Evolutionary conservation across 495 filamentous ascomycete species (phyloP).

Genomic region (Halenospora varia): DNA sequence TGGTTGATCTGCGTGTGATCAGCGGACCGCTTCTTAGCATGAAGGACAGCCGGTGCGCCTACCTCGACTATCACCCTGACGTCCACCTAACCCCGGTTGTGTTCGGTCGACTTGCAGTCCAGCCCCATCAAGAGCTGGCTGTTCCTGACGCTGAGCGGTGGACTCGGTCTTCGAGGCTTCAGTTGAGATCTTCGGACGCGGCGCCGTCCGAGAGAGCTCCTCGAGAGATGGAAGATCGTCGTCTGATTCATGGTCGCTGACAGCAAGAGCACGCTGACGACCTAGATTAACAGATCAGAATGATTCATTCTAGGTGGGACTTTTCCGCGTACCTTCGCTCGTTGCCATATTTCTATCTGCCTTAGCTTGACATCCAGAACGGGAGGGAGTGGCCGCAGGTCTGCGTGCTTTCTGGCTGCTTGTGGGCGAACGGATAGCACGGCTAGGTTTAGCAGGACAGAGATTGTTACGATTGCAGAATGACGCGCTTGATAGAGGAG

Average conservation of each 20-base stretch:
- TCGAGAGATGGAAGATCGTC: constrained; percentile 19
- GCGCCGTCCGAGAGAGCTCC: constrained; percentile 5
- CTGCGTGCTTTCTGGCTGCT: constrained; percentile 6
- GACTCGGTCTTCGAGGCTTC: constrained; percentile 11
- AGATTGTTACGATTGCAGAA: constrained; percentile 8
- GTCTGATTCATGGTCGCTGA: constrained; percentile 17
- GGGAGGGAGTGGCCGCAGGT: neutral
- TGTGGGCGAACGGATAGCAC: neutral
- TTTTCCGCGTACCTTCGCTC: neutral
- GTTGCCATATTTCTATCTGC: neutral
- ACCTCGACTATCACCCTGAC: constrained; percentile 2
- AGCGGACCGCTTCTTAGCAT: constrained; percentile 4
- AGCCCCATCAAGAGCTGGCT: constrained; percentile 20
- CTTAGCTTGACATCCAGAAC: constrained; percentile 5
- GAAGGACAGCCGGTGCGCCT: constrained; percentile 6
- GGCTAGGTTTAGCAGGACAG: constrained; percentile 5
- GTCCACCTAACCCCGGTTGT: constrained; percentile 5
- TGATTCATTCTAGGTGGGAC: neutral
- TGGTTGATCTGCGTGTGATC: constrained; percentile 5
- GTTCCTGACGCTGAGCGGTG: constrained; percentile 13
- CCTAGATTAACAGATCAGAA: neutral
- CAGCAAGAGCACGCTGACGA: constrained; percentile 10
- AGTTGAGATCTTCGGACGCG: constrained; percentile 14
- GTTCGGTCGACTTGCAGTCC: constrained; percentile 7
- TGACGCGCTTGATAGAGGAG: constrained; percentile 9